A percentile compares a stretch with the other conserved stretches of the same genome.
Conservation (phyloP, 495 filamentous ascomycete genomes). For the Venustampulla echinocandica region DNA sequence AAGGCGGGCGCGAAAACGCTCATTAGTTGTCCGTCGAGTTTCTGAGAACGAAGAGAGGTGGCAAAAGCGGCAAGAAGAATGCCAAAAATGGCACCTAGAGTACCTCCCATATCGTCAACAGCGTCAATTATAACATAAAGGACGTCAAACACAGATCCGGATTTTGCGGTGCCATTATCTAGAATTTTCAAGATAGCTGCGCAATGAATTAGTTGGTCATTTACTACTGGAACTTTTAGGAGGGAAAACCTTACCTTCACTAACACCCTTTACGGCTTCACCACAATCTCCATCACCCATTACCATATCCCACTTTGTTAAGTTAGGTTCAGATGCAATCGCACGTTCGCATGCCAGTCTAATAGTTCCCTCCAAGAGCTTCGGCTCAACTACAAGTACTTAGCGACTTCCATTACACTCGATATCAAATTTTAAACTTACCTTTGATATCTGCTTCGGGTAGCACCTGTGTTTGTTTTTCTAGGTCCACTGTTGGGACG, state of each 20-base stretch:
- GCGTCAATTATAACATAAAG: slow-evolving; percentile 46
- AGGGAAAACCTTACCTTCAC: slow-evolving; percentile 3
- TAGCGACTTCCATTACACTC: background rate
- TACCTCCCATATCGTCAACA: slow-evolving; percentile 51
- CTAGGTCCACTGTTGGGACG: slow-evolving; percentile 7
- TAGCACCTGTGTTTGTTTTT: slow-evolving; percentile 6
- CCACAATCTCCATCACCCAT: slow-evolving; percentile 62
- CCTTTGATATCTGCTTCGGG: slow-evolving; percentile 14
- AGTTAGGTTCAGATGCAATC: slow-evolving; percentile 45
- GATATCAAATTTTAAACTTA: background rate
- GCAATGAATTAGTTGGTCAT: background rate
- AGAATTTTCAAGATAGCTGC: slow-evolving; percentile 15
- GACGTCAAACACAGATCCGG: slow-evolving; percentile 41
- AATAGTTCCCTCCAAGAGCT: slow-evolving; percentile 39
- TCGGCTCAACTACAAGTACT: slow-evolving; percentile 36
- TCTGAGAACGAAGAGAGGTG: slow-evolving; percentile 4
- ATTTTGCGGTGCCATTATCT: slow-evolving; percentile 9
- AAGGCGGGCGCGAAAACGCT: slow-evolving; percentile 47
- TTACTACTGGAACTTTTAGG: background rate
- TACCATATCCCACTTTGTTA: slow-evolving; percentile 53
- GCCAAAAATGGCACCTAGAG: slow-evolving; percentile 49
- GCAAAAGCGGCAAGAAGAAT: slow-evolving; percentile 52
- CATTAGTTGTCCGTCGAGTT: slow-evolving; percentile 1
- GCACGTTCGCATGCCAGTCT: slow-evolving; percentile 41
- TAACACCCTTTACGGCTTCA: slow-evolving; percentile 42